Evolutionary conservation across 768 basidiomycete species (phyloP).

Genomic region (Cystobasidiopsis lactophilus): DNA sequence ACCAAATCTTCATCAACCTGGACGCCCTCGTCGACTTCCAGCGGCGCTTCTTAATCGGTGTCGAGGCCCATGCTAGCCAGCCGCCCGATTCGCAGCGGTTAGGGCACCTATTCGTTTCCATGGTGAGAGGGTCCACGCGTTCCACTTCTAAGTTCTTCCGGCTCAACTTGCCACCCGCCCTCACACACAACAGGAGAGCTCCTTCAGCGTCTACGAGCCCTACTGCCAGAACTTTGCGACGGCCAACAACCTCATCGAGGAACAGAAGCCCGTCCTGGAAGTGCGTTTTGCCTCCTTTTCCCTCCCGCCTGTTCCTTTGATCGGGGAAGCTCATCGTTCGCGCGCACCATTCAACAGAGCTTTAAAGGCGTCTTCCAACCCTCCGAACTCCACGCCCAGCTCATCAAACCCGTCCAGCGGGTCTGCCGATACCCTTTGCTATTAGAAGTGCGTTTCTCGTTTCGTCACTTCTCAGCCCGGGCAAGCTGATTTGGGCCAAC

Average conservation of each 20-base stretch:
- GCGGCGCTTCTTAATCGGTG: constrained; percentile 68
- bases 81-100: constrained; percentile 69
- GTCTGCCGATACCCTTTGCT: constrained; percentile 95
- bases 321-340: neutral
- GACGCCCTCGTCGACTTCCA: constrained; percentile 93
- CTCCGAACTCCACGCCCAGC: constrained; percentile 79
- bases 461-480: neutral
- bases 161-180: no score
- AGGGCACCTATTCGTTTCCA: constrained; percentile 63
- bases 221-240: constrained; percentile 89
- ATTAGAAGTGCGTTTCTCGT: constrained; percentile 33
- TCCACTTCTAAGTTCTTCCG: neutral
- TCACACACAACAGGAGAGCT: constrained; percentile 78
- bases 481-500: no score
- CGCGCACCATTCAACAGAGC: no score
- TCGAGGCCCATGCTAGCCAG: constrained; percentile 64
- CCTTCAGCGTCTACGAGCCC: constrained; percentile 86
- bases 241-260: constrained; percentile 61
- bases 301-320: neutral
- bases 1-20: constrained; percentile 81
- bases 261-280: constrained; percentile 62
- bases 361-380: constrained; percentile 36
- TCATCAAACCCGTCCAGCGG: constrained; percentile 95
- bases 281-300: constrained; percentile 33
- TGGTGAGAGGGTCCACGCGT: constrained; percentile 12